Evolutionary conservation across 139 green algal genomes (phyloP), one percentile per base, ranked within the genome.

Genomic region (Haematococcus sp.): DNA sequence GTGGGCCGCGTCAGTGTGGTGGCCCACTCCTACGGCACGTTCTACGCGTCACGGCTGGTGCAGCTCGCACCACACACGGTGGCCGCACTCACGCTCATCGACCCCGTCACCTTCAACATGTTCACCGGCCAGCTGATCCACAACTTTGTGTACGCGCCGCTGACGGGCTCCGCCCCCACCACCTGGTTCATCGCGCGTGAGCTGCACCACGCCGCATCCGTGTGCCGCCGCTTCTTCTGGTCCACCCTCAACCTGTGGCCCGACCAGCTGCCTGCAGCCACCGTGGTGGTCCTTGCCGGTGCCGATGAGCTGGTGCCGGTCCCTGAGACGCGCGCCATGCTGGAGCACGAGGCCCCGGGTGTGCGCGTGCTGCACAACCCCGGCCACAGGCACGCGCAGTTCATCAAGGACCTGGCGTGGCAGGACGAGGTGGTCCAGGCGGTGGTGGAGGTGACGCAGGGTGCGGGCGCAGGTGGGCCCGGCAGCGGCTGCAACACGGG

Each of bases 141-240:
- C 40, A 74, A 77, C 70, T 82, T 82, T 32, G 75, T 75, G 32
- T 80, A 77, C 54, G 22, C 20, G 28, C 59, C 72, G 32, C 25
- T 54, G 4, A 34, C 22, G 28, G 58, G 51, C 60, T 17, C 55
- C 32, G 54, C 33, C 9, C n/a, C 60, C 17, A 65, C 71, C 1
- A 76, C 70, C 20, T 73, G 65, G 65, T 64, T 79, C 27, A 54
- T 81, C 30, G 58, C 76, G n/a, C 76, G 76, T 17, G 74, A 86
- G 68, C 40, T 86, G 30, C 63, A 79, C 73, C 71, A 79, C 70
- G 55, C 74, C 7, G 59, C 73, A 28, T 76, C 71, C 7, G 77
- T 88, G 20, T 73, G 64, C 73, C 79, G 83, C 58, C 58, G 68
- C 69, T 85, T 88, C 68, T 84, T 75, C 69, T 88, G 83, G 78